Evolutionary conservation across 2,329 filamentous ascomycete genomes (phyloP), one percentile per base, ranked within the genome.

Genomic region (Lecanicillium sp.): DNA sequence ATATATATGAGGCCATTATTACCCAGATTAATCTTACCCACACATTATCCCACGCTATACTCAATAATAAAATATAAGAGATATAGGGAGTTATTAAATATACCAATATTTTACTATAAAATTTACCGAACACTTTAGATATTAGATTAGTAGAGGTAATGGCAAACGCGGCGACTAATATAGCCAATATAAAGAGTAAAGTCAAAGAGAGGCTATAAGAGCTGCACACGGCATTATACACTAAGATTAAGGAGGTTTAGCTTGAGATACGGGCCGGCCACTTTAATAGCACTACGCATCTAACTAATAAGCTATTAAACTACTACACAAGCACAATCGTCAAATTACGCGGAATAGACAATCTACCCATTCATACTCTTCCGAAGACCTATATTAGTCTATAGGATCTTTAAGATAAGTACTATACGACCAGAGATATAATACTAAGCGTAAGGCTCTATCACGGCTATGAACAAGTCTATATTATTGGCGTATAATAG

Each of bases 311-410:
- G 35, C 19, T 46, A 23, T 39, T 11, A 23, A 46, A 33, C 44
- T 46, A 24, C 44, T 46, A 14, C 27, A 39, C 15, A 5, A 33
- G 5, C 23, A 36, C 30, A 5, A 45, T 45, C 1, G n/a, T 38
- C 3, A 46, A 38, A 46, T 17, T 46, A 7, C 43, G 43, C 5
- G 43, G 43, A 11, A 29, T 38, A 4, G 33, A 46, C 14, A 46
- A 46, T 24, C 12, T 27, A 20, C 26, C 43, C 3, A 38, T 46
- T 32, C 12, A 24, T 38, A 30, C 23, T 23, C 27, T 46, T 30
- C 43, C 17, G 10, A 38, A 38, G 24, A 46, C 43, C 11, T 37
- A 38, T 38, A 11, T 19, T 37, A n/a, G 23, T n/a, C 12, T 17
- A 27, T 27, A 30, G 17, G 9, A 36, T 17, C 9, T 36, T 36